These are phyloP conservation scores for Dacryopinax primogenitus DNA, from an alignment of 768 basidiomycete genomes.

Conservation along the genomic window DNA sequence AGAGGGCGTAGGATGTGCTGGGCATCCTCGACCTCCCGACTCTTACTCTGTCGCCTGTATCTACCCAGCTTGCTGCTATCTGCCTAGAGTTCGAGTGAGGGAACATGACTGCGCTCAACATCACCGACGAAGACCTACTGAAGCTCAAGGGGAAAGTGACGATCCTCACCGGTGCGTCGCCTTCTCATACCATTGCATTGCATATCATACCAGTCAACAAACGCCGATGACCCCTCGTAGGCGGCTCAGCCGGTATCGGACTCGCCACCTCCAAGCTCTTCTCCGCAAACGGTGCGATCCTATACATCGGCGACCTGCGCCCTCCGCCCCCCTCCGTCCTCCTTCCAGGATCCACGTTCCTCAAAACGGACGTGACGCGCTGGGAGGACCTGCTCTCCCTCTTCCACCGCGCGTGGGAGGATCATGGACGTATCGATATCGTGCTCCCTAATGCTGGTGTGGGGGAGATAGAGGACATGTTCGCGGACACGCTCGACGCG, in stretches of 20 bases:
- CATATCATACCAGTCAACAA: background rate
- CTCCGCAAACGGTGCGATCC: background rate
- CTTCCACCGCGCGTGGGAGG: background rate
- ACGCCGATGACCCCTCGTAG: background rate
- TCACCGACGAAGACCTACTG: conserved; percentile 1
- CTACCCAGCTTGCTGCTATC: background rate
- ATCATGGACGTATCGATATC: background rate
- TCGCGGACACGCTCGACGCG: background rate
- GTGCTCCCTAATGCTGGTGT: background rate
- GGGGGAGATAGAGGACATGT: conserved; percentile 3
- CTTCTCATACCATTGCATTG: background rate
- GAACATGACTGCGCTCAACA: background rate
- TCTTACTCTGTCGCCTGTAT: too few species aligned
- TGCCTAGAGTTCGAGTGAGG: background rate
- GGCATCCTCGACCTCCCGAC: too few species aligned
- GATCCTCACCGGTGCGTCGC: background rate
- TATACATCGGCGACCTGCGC: conserved; percentile 1
- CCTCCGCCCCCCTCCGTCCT: background rate
- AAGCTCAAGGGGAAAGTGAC: conserved; percentile 7
- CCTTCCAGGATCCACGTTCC: background rate
- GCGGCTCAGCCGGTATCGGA: background rate
- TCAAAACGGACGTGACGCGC: background rate
- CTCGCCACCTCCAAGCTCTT: background rate
- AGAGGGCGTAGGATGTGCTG: too few species aligned
- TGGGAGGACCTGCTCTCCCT: background rate